phyloP scores from a whole-genome alignment of 148 eudicot genomes.

The Pouteria glomerata region DNA sequence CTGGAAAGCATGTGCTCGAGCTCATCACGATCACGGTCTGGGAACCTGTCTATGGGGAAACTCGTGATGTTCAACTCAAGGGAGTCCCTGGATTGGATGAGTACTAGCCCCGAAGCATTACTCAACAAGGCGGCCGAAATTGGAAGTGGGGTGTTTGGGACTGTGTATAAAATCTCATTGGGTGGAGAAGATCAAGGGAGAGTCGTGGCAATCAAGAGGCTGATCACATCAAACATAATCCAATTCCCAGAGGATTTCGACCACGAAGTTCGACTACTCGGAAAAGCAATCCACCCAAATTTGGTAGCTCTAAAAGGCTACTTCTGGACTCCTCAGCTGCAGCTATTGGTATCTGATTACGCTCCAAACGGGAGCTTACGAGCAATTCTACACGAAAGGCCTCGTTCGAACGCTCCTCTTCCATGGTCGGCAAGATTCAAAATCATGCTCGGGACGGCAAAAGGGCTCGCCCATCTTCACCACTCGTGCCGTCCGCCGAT shows the following conservation, averaged over 20 bases:
- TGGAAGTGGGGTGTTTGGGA: constrained; percentile 73
- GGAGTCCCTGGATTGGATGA: constrained; percentile 43
- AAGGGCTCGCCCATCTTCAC: constrained; percentile 83
- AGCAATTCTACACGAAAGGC: constrained; percentile 51
- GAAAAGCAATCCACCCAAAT: constrained; percentile 70
- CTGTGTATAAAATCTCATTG: constrained; percentile 62
- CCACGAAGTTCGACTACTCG: constrained; percentile 64
- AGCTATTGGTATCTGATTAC: constrained; percentile 75
- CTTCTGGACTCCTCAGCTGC: constrained; percentile 86
- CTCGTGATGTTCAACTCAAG: constrained; percentile 67
- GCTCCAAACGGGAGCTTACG: constrained; percentile 65
- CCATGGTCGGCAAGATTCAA: constrained; percentile 67
- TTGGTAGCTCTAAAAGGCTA: constrained; percentile 67
- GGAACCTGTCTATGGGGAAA: constrained; percentile 53
- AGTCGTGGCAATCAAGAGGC: constrained; percentile 65
- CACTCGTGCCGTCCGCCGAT: constrained; percentile 78
- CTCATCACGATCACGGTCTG: constrained; percentile 66
- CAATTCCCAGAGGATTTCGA: constrained; percentile 78
- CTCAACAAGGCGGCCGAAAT: constrained; percentile 64
- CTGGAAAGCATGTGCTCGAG: constrained; percentile 76
- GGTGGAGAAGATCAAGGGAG: constrained; percentile 40
- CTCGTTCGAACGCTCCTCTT: constrained; percentile 45
- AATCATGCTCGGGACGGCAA: constrained; percentile 75
- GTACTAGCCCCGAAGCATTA: constrained; percentile 44
- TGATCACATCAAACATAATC: constrained; percentile 49